A percentile compares a stretch with the other conserved stretches of the same genome.
Conservation (phyloP, 2,329 filamentous ascomycete genomes). For the Penicillium sp. region DNA sequence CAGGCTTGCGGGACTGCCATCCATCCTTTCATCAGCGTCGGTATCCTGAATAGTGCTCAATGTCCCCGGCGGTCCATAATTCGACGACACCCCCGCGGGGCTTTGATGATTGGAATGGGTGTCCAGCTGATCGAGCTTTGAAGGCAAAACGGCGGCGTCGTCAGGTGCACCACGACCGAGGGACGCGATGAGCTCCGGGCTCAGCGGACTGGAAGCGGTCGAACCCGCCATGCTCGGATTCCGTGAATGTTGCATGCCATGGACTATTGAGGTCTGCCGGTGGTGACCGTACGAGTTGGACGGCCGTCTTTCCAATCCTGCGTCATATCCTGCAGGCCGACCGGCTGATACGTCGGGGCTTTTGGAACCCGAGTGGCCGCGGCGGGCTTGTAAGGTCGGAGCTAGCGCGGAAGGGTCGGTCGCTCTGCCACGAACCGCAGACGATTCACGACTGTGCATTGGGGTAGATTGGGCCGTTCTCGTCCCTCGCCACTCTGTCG, state of each 20-base stretch:
- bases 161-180: slow-evolving; percentile 58
- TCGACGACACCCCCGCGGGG: slow-evolving; percentile 44
- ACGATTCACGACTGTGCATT: slow-evolving; percentile 47
- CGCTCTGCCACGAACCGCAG: slow-evolving; percentile 44
- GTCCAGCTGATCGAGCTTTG: slow-evolving; percentile 36
- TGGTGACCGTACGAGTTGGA: slow-evolving; percentile 76
- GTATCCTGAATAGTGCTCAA: slow-evolving; percentile 42
- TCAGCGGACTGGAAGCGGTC: slow-evolving; percentile 77
- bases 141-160: slow-evolving; percentile 40
- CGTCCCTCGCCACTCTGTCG: slow-evolving; percentile 38
- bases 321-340: slow-evolving; percentile 40
- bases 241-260: slow-evolving; percentile 86
- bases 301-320: slow-evolving; percentile 41
- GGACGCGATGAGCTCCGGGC: slow-evolving; percentile 79
- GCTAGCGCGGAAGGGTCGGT: slow-evolving; percentile 36
- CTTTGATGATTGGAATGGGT: slow-evolving; percentile 27
- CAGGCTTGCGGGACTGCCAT: slow-evolving; percentile 26
- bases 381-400: slow-evolving; percentile 39
- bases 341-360: slow-evolving; percentile 40
- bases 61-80: slow-evolving; percentile 27
- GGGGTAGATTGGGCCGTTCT: slow-evolving; percentile 39
- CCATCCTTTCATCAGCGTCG: slow-evolving; percentile 30
- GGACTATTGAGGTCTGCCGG: slow-evolving; percentile 93
- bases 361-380: slow-evolving; percentile 45
- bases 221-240: slow-evolving; percentile 74